Evolutionary conservation across 2,329 filamentous ascomycete species (phyloP), one percentile per base, ranked within the genome.

Genomic region (Aspergillus awamori): DNA sequence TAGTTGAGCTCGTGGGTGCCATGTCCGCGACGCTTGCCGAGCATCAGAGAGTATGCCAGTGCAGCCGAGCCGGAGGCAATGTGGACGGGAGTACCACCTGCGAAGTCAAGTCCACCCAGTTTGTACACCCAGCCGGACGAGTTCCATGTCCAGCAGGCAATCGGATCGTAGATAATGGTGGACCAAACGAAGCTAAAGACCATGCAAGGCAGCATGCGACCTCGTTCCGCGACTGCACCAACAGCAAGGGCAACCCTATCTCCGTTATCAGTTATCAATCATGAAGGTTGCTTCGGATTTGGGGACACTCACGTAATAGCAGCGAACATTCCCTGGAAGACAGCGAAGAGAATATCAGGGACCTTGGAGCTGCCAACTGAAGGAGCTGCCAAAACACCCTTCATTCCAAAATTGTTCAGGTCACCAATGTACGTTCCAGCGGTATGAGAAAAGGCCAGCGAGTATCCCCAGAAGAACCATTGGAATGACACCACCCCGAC

Each of bases 141-240:
- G 74, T 96, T 96, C 93, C 93, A 97, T 8, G 91, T 96, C 93
- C 93, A 97, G 84, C 92, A 96, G 49, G 93, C 93, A 73, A 97
- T 93, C 2, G 92, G 90, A 70, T 97, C 92, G 78, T 97, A 97
- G 74, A 97, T 90, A 61, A 96, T 74, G 5, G 93, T 97, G 1
- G 89, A 85, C 93, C 93, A 97, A 75, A 96, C 81, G 72, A 97
- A 94, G 89, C 96, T 95, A 83, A 96, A 96, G 71, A 96, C 83
- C 67, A 96, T 86, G 74, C 90, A 93, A 11, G 93, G 92, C 5
- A 95, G 86, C 88, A 96, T 93, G 63, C 92, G 87, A 63, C 93
- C 93, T 67, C 93, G 86, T 76, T 97, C 93, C 55, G 92, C 92
- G 33, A 93, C 90, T 53, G 92, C 92, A 63, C 92, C 92, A 39